Conservation (phyloP, 345 rosid genomes). For the Eucalyptus pauciflora region DNA sequence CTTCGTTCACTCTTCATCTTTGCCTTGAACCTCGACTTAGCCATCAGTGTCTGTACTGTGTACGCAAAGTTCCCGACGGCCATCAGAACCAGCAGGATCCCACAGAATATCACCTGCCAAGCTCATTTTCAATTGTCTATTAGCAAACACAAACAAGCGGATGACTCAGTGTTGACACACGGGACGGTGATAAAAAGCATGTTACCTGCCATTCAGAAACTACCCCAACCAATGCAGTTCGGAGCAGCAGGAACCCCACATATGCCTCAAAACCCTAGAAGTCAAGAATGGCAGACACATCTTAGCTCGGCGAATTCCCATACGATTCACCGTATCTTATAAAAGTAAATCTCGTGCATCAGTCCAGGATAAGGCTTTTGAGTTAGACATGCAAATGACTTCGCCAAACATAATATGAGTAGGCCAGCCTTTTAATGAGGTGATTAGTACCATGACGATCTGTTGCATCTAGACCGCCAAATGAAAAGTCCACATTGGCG, state of each 20-base stretch:
- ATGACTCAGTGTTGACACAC: neutral
- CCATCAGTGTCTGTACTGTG: constrained; percentile 74
- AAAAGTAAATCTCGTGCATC: neutral
- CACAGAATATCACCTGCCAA: constrained; percentile 72
- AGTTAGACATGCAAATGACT: neutral
- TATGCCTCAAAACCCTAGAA: constrained; percentile 89
- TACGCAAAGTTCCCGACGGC: constrained; percentile 86
- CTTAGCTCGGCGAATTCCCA: neutral
- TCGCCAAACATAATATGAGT: neutral
- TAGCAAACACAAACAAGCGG: neutral
- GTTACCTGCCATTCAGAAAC: constrained; percentile 92
- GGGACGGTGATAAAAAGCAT: too few species aligned
- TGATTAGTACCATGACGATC: neutral
- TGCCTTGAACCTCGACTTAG: constrained; percentile 88
- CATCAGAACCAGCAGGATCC: constrained; percentile 78
- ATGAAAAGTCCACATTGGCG: neutral
- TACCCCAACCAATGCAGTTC: constrained; percentile 64
- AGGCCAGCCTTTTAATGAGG: neutral
- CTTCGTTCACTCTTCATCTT: constrained; percentile 83
- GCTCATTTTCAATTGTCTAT: neutral
- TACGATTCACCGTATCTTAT: neutral
- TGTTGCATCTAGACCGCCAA: neutral
- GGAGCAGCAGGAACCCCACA: constrained; percentile 78
- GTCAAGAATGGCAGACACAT: neutral
- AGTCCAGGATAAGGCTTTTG: neutral